Conservation (phyloP, 192 early-diverging fungal species). For the Radiomyces spectabilis region DNA sequence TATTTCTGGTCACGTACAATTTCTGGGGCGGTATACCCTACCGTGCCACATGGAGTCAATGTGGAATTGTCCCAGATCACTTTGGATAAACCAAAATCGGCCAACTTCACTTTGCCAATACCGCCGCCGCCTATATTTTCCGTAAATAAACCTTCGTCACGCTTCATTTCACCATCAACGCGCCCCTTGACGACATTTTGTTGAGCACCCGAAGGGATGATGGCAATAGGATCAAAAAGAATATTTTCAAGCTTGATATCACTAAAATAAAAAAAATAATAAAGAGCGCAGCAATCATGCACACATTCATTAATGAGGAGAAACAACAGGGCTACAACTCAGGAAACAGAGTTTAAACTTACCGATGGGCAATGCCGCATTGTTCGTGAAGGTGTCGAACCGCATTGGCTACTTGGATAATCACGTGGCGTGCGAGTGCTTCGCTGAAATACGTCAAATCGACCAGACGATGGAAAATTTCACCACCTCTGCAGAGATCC, state of each 20-base stretch:
- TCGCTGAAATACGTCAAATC: slow-evolving; percentile 79
- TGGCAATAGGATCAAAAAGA: slow-evolving; percentile 62
- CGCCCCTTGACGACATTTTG: no score
- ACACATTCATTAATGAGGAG: not conserved
- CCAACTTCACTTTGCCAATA: slow-evolving; percentile 78
- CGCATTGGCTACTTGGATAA: slow-evolving; percentile 78
- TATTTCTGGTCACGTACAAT: slow-evolving; percentile 77
- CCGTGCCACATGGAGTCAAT: slow-evolving; percentile 87
- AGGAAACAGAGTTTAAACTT: not conserved
- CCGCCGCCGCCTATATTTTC: slow-evolving; percentile 71
- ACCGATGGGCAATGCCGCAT: slow-evolving; percentile 66
- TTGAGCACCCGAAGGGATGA: slow-evolving; percentile 47
- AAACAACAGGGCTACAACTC: no score
- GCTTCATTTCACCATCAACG: slow-evolving; percentile 53
- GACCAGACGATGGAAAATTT: slow-evolving; percentile 83
- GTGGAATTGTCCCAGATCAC: slow-evolving; percentile 77
- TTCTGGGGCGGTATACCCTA: slow-evolving; percentile 91
- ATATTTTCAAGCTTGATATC: slow-evolving; percentile 95
- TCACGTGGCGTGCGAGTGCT: slow-evolving; percentile 68
- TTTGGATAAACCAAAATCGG: slow-evolving; percentile 88
- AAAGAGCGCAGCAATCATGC: not conserved
- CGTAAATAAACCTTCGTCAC: slow-evolving; percentile 69
- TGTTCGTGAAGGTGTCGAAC: slow-evolving; percentile 80
- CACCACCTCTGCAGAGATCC: slow-evolving; percentile 80
- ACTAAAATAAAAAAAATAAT: slow-evolving; percentile 28